phyloP scores from a whole-genome alignment of 345 rosid species.

The Brassica incana region DNA sequence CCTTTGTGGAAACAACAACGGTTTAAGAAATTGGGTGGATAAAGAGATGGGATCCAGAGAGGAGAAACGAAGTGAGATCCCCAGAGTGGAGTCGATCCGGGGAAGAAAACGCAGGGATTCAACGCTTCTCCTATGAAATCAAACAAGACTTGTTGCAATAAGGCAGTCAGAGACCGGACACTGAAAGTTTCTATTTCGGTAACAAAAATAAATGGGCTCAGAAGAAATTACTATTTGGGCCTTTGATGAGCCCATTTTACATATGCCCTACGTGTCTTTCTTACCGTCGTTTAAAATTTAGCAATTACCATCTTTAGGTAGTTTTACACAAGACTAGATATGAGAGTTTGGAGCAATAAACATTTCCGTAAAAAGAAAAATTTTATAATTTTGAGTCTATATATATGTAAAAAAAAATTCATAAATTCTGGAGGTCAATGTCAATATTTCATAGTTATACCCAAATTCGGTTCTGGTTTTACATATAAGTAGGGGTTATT shows the following conservation, averaged over 20 bases:
- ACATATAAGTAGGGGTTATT: not conserved
- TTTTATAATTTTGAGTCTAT: no score
- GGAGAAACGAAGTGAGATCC: conserved; percentile 7
- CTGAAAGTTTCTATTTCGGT: conserved; percentile 16
- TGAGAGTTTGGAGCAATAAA: no score
- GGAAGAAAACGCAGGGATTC: conserved; percentile 28
- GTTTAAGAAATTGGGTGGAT: not conserved
- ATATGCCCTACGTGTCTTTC: not conserved
- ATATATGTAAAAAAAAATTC: no score
- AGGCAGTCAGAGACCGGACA: conserved; percentile 8
- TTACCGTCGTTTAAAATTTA: not conserved
- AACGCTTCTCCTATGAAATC: conserved; percentile 36
- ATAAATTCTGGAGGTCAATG: no score
- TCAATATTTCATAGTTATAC: no score
- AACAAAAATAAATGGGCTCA: conserved; percentile 16
- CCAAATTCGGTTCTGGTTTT: not conserved
- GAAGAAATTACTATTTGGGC: not conserved
- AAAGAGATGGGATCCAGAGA: conserved; percentile 29
- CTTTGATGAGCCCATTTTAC: not conserved
- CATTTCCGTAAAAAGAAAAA: no score
- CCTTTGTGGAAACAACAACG: conserved; percentile 18
- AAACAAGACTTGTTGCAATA: conserved; percentile 17
- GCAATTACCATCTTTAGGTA: no score
- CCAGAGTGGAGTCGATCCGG: conserved; percentile 9
- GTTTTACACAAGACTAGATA: no score